Evolutionary conservation across 805 yeast species (phyloP), one percentile per base, ranked within the genome.

Genomic region (Pichia manshurica): DNA sequence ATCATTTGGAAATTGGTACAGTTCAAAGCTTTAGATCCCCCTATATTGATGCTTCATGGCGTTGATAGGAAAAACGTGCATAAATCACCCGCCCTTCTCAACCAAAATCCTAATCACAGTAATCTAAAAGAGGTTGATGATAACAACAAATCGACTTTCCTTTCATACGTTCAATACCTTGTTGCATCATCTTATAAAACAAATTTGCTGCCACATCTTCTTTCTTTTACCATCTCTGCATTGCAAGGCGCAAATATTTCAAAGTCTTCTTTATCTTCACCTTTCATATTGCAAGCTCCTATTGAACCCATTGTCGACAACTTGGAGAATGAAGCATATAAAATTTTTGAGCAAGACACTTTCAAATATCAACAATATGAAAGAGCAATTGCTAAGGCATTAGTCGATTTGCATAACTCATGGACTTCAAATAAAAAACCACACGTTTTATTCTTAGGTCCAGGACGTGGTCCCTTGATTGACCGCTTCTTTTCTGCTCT

Each of bases 391-490:
- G 67, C 66, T 22, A 61, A 70, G 38, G 87, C 90, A 0, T 49
- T 84, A 16, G 55, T 57, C 35, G 74, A 63, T 47, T 55, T 74
- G 17, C 49, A 56, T 2, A 59, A 58, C 19, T 4, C 9, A 5
- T n/a, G 23, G 8, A 25, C 15, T 20, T 13, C 31, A 2, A 17
- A 19, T n/a, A 21, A 17, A 5, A 35, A 36, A 31, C 25, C 35
- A 3, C 39, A 42, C 21, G 66, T 86, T 8, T 72, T 84, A 4
- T 74, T 90, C 2, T 80, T 84, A 2, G 97, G 97, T 0, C 93
- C 96, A 0, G 97, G 97, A 1, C 68, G 88, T 39, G 97, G 97
- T 1, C 90, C 91, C 0, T 64, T 90, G 25, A 80, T 89, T 2
- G 81, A 81, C 39, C 68, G 74, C 19, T 68, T 77, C 0, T 65